Base-by-base conservation (phyloP, 1,139 yeast species). In the Suhomyces bolitotheri region DNA sequence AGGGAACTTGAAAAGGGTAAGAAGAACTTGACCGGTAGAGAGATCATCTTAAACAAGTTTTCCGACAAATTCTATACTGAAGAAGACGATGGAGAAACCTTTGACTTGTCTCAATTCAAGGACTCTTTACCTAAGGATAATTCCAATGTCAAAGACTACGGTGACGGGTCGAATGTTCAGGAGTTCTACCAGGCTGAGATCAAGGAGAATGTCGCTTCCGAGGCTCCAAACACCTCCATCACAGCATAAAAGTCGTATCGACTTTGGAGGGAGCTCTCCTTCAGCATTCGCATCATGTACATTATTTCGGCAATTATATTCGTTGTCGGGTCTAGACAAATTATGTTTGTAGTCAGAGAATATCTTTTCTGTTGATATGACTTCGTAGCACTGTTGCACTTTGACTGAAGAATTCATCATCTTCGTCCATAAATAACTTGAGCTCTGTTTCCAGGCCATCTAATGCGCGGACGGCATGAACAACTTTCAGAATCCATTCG, bases 41-140 rank as follows among this genome's bases (percentile, higher is more conserved):
- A 92, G 64, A 70, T 89, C 41, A 76, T 92, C 46, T 72, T 80
- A 59, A 80, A 83, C 62, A 80, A 82, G 63, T 86, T 77, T 60
- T 69, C 82, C 33, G 92, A 85, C 53, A 86, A 70, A 45, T 69
- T 58, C 50, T 70, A 67, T 47, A 54, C 71, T 20, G 86, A 78
- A 43, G 76, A 72, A 42, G 59, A 52, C 25, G 40, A 37, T 13
- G 85, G 82, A 30, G 80, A 80, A 16, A 84, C 78, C 43, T 80
- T 82, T 73, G 94, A 84, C 60, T 76, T 84, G 65, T 70, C 86
- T 22, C 80, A 77, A 52, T 80, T 80, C 62, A 73, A 71, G 53
- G 60, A 65, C 45, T 65, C 60, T 7, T 57, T 75, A 43, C 76
- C 77, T 11, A 73, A 64, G 25, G 69, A 57, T 15, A 58, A 54